These are phyloP conservation scores for Colletotrichum sp. DNA, from an alignment of 2,329 filamentous ascomycete genomes.

Conservation along the genomic window DNA sequence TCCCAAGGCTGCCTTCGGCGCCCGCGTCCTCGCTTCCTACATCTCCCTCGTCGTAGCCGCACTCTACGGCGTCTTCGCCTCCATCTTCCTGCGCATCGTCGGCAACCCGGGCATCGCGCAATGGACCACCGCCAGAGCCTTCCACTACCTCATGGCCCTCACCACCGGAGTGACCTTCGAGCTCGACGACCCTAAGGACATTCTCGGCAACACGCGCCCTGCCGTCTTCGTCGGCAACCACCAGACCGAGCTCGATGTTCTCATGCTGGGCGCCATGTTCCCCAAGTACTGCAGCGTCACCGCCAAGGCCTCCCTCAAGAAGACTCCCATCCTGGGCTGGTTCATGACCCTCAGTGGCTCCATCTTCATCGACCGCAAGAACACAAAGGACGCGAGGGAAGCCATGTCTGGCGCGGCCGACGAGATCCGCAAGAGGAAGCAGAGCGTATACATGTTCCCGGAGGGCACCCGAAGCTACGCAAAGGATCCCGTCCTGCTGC, in stretches of 20 bases:
- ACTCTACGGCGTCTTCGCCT: constrained; percentile 77
- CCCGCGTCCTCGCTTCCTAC: constrained; percentile 72
- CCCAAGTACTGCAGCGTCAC: constrained; percentile 92
- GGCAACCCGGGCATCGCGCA: constrained; percentile 81
- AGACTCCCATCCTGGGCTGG: constrained; percentile 86
- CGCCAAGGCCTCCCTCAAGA: constrained; percentile 77
- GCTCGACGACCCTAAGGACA: constrained; percentile 68
- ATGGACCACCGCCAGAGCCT: constrained; percentile 81
- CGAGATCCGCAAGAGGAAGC: constrained; percentile 75
- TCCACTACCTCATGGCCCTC: constrained; percentile 79
- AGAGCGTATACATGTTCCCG: constrained; percentile 86
- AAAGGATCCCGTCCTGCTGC: constrained; percentile 78
- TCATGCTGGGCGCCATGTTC: constrained; percentile 89
- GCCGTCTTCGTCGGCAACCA: constrained; percentile 95
- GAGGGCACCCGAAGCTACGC: constrained; percentile 94
- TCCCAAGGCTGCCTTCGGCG: constrained; percentile 69
- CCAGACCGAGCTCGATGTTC: constrained; percentile 93
- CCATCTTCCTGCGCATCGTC: constrained; percentile 71
- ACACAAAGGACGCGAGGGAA: constrained; percentile 79
- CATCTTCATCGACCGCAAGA: constrained; percentile 94
- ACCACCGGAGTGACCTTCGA: constrained; percentile 81
- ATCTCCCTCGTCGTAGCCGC: constrained; percentile 65
- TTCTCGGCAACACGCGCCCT: constrained; percentile 72
- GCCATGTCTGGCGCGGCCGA: constrained; percentile 84
- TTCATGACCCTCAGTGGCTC: constrained; percentile 89